Base-by-base conservation (phyloP, 2,329 filamentous ascomycete species). In the Ophiocordyceps camponoti-saundersi region DNA sequence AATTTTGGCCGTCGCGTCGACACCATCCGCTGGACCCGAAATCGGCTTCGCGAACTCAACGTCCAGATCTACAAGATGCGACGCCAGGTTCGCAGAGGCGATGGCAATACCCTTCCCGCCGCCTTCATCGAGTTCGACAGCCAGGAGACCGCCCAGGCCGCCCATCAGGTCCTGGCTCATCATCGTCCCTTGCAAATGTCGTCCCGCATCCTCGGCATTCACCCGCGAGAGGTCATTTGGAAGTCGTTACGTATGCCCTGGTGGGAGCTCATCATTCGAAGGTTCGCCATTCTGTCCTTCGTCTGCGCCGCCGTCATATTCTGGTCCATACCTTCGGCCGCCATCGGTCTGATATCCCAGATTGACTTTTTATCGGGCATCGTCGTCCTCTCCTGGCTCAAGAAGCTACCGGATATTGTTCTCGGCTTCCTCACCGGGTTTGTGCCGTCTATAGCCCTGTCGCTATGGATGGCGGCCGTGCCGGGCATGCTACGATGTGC, bases 101-200 rank as follows among this genome's bases (percentile, higher is more conserved):
- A 84, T 39, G 77, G 71, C 43, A 74, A 79, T 50, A 74, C 78
- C 51, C 69, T 87, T 30, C 78, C 82, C 15, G 82, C 87, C 21
- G 85, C 92, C 12, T 98, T 98, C 56, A 80, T 98, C 52, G 89
- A 96, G 60, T 98, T 96, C 57, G 72, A 77, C 50, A 79, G 74
- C 2, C 86, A 95, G 59, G 76, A 82, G 47, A 83, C 85, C 48
- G 92, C 92, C 15, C 89, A 98, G 63, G 73, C 77, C 46, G 90
- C 90, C 15, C 90, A 79, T 60, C 92, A 98, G 62, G 80, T 84
- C 22, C 72, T 96, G 10, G 80, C 88, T 3, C 88, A 95, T 62
- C 88, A 95, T 63, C 80, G 86, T 48, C 82, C 85, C 32, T 69
- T 94, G 36, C 86, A 90, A 59, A 89, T 98, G 80, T 75, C 83